Base-by-base conservation (phyloP, 768 basidiomycete species). In the Leccinum variicolor region DNA sequence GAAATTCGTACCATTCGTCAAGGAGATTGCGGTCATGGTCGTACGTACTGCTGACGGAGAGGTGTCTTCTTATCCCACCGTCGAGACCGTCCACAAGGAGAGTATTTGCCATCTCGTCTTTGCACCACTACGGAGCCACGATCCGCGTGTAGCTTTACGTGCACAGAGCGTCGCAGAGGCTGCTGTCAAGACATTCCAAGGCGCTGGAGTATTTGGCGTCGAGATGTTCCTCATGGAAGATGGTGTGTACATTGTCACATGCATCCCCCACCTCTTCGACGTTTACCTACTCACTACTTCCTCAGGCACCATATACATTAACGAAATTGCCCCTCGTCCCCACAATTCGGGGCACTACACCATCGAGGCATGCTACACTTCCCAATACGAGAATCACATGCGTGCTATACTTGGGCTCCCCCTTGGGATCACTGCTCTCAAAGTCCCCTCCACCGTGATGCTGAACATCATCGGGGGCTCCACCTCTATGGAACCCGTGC, bases 281-380 rank as follows among this genome's bases (percentile, higher is more conserved):
- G 19, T 14, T 7, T 26, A n/a, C 5, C 8, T 3, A 29, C 49
- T 15, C 31, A 56, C n/a, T 15, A 15, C 13, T 28, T 26, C 4
- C 14, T 6, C 62, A 95, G 94, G 90, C 13, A 72, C 78, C 1
- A 81, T 98, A 1, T 85, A 85, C 57, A 82, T 99, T 61, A 99
- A 99, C 73, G 97, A 99, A 76, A 96, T 99, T 59, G 97, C 97
- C 0, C 97, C 97, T 13, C 84, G 97, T 17, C 96, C 97, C 1
- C 97, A 99, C 72, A 99, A 98, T 75, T 98, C 95, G 9, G 97
- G 96, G 0, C 97, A 99, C 71, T 96, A 98, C 73, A 97, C 95
- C 28, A 98, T 98, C 68, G 97, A 98, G 75, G 94, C 96, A 0
- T 98, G 94, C 72, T 81, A 92, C 64, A 92, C 94, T 3, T 98